phyloP scores from a whole-genome alignment of 1,284 basidiomycete species.

The Leccinum solheimii region DNA sequence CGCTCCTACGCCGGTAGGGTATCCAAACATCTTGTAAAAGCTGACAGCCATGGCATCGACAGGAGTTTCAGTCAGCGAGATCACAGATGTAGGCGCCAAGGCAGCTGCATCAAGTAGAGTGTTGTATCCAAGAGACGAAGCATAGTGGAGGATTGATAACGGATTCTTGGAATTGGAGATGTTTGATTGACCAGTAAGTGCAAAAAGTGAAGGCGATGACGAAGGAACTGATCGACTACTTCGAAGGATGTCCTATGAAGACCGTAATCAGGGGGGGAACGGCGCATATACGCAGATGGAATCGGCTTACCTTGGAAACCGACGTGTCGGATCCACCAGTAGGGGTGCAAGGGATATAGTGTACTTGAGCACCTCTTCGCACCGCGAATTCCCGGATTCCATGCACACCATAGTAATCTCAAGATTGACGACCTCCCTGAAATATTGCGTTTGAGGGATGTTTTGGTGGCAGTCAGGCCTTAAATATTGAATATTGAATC shows the following conservation, averaged over 20 bases:
- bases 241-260: constrained; percentile 43
- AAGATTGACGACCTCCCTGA: no score
- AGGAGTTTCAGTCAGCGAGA: constrained; percentile 63
- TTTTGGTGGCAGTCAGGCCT: no score
- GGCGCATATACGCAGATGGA: constrained; percentile 20
- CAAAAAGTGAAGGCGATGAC: constrained; percentile 61
- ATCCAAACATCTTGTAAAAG: constrained; percentile 90
- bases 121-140: constrained; percentile 66
- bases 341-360: constrained; percentile 63
- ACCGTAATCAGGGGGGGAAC: constrained; percentile 5
- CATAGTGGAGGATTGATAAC: constrained; percentile 57
- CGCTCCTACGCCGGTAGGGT: constrained; percentile 82
- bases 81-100: constrained; percentile 66
- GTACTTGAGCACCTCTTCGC: constrained; percentile 52
- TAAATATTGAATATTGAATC: no score
- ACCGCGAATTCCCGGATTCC: constrained; percentile 74
- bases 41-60: constrained; percentile 81
- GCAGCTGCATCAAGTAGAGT: constrained; percentile 80
- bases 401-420: constrained; percentile 50
- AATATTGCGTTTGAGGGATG: no score
- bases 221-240: constrained; percentile 41
- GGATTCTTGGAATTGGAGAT: constrained; percentile 69
- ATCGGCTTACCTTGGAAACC: constrained; percentile 54
- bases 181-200: constrained; percentile 78
- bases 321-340: constrained; percentile 61